Conservation (phyloP, 768 basidiomycete genomes). For the Naganishia vaughanmartiniae region DNA sequence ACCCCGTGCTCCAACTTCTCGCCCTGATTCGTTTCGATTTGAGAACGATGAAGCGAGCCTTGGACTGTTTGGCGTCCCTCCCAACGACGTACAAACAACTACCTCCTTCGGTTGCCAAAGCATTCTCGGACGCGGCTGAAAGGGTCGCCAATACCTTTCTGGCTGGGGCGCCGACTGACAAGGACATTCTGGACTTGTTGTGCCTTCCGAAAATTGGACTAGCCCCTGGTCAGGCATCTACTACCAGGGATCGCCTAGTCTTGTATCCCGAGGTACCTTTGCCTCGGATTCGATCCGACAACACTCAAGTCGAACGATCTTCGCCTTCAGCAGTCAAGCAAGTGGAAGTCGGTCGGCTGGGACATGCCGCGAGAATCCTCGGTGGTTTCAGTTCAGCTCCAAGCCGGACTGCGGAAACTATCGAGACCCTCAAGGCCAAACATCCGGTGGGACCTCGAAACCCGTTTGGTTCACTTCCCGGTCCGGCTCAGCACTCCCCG, state of each 20-base stretch:
- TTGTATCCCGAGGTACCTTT: conserved; percentile 4
- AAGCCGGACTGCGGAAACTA: neutral
- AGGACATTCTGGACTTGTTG: conserved; percentile 16
- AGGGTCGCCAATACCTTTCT: conserved; percentile 10
- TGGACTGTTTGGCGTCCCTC: conserved; percentile 3
- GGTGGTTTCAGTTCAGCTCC: neutral
- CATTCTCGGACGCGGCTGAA: conserved; percentile 21
- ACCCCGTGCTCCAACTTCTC: too few relatives aligned
- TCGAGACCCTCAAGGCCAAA: neutral
- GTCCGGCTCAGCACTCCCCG: neutral
- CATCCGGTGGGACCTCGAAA: neutral
- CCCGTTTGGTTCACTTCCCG: neutral
- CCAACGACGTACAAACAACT: conserved; percentile 16
- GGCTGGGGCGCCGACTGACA: conserved; percentile 5
- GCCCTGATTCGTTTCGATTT: too few relatives aligned
- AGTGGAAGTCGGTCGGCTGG: conserved; percentile 11
- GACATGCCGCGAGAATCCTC: conserved; percentile 17
- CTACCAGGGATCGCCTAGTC: neutral
- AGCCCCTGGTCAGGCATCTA: conserved; percentile 13
- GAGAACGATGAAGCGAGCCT: too few relatives aligned
- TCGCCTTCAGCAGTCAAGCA: conserved; percentile 5
- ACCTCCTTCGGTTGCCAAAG: neutral
- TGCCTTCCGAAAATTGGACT: conserved; percentile 27
- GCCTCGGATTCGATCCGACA: neutral
- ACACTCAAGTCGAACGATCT: neutral